Percentiles rank a stretch among this genome's conserved stretches.
phyloP scores from a whole-genome alignment of 2,329 filamentous ascomycete species.

The Monilinia polystroma region DNA sequence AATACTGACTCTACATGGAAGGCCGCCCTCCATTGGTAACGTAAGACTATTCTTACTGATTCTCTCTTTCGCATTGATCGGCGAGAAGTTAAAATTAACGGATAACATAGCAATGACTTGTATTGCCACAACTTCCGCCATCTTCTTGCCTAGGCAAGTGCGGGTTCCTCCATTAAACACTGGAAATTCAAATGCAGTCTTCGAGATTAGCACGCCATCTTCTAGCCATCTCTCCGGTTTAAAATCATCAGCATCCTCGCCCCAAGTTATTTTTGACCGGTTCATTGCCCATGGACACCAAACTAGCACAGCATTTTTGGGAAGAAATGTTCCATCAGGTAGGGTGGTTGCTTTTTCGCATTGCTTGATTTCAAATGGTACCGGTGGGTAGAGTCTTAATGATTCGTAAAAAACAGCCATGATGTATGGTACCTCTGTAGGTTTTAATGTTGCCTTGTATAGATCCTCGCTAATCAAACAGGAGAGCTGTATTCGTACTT shows the following conservation, averaged over 20 bases:
- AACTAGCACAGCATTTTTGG: constrained; percentile 53
- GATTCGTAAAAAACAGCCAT: constrained; percentile 62
- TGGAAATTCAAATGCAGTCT: constrained; percentile 56
- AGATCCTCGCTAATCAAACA: constrained; percentile 22
- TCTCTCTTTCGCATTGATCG: constrained; percentile 47
- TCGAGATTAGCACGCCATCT: constrained; percentile 45
- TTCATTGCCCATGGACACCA: constrained; percentile 68
- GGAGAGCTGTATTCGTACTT: constrained; percentile 47
- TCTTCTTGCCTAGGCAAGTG: constrained; percentile 60
- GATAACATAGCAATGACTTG: constrained; percentile 54
- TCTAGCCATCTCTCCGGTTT: constrained; percentile 57
- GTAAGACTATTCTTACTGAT: constrained; percentile 61
- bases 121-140: constrained; percentile 60
- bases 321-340: constrained; percentile 60
- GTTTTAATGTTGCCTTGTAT: constrained; percentile 26
- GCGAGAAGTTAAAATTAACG: constrained; percentile 51
- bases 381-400: constrained; percentile 60
- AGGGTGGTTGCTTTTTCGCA: constrained; percentile 52
- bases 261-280: constrained; percentile 56
- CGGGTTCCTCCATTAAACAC: constrained; percentile 66
- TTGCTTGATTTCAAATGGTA: constrained; percentile 67
- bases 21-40: constrained; percentile 60
- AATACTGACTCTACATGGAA: constrained; percentile 45
- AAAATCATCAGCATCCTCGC: constrained; percentile 55
- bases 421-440: constrained; percentile 52